phyloP scores from a whole-genome alignment of 73 alveolate genomes.

The Uronychia setigera region DNA sequence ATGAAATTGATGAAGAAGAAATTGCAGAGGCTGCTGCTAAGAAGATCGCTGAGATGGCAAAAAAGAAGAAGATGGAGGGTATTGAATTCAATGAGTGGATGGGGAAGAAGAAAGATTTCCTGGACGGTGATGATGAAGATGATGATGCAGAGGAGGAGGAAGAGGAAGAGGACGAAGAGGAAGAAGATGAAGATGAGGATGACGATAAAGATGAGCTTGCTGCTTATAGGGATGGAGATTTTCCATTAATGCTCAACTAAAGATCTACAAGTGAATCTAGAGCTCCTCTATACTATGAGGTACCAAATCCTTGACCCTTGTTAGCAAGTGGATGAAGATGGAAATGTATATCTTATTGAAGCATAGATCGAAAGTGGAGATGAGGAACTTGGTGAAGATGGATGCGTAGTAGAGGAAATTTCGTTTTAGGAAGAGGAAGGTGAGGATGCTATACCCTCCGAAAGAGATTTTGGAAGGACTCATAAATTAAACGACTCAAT shows the following conservation, averaged over 20 bases:
- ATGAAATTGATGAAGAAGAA: conserved; percentile 16
- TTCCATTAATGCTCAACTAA: not conserved
- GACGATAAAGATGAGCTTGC: conserved; percentile 20
- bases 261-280: not conserved
- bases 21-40: not conserved
- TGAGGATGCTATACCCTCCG: not conserved
- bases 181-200: conserved; percentile 29
- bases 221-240: not conserved
- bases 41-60: not conserved
- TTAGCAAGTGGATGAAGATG: conserved; percentile 13
- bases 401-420: not conserved
- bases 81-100: not conserved
- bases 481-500: too few species aligned
- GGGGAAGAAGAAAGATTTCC: conserved; percentile 20
- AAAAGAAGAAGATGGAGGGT: conserved; percentile 8
- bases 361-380: not conserved
- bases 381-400: not conserved
- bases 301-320: not conserved
- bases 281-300: conserved; percentile 11
- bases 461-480: too few species aligned
- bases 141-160: conserved; percentile 35
- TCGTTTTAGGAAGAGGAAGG: not conserved
- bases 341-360: conserved; percentile 3
- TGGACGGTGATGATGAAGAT: conserved; percentile 44
- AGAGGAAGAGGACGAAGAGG: conserved; percentile 20